Evolutionary conservation across 805 yeast genomes (phyloP), one percentile per base, ranked within the genome.

Genomic region (Starmera dryadoides): DNA sequence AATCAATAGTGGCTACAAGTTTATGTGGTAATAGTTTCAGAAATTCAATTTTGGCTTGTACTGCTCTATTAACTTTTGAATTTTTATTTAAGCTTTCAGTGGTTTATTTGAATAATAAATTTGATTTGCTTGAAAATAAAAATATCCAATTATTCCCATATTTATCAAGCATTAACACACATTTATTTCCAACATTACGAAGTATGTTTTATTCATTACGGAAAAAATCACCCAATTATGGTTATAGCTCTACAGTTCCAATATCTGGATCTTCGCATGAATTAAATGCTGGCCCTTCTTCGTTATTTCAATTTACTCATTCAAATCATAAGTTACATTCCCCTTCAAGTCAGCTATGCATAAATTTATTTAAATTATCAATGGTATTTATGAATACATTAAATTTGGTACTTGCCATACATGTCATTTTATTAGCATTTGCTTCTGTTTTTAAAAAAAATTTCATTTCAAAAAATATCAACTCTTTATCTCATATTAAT

Each of bases 401-500:
- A 15, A 53, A 53, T 34, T 40, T 54, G 12, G 18, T 48, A 5
- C 34, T 54, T 14, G 46, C 55, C 3, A 48, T 48, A 20, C 56
- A 54, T 26, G 47, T 54, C 23, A 42, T 53, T 7, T 42, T 51
- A 3, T 46, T 54, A 36, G 48, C 48, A 16, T 44, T 52, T 30
- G 42, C 57, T 7, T 38, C 56, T 15, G 44, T 44, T 29, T 50
- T 46, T 38, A 53, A 46, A 22, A 49, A 49, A 16, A 53, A 51
- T 20, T 44, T 48, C 36, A 44, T 54, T 17, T 46, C 57, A 23
- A 51, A 45, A 35, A 47, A 45, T 18, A 39, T 54, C 11, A 52
- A 54, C 22, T 56, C 53, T n/a, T 33, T 53, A 23, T 39, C 53
- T 11, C n/a, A 30, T 17, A 15, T 17, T 15, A 43, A 30, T 26